Base-by-base conservation (phyloP, 768 basidiomycete species). In the Pleurotus citrinopileatus region DNA sequence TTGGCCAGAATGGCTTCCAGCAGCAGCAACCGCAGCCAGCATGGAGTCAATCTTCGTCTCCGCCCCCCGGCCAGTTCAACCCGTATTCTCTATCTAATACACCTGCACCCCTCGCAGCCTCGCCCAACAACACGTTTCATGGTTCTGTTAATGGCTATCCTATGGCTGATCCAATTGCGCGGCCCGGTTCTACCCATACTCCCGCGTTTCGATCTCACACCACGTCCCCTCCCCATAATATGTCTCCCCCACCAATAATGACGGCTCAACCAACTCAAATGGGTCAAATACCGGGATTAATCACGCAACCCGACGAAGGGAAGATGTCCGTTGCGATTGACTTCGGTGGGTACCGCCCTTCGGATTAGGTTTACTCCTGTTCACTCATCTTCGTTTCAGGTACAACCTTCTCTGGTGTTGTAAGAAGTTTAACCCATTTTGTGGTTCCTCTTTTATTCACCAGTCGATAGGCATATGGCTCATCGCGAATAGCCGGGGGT, bases 401-500 rank as follows among this genome's bases (percentile, higher is more conserved):
- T 68, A 92, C 91, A 2, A 93, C 89, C 3, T 92, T 91, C 70
- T 91, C 90, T 22, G 91, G 91, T 56, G 86, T 93, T 55, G 90
- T 91, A 66, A 70, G 89, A 80, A 51, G 4, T 12, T 32, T 55
- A 22, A 42, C 51, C 52, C 29, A 13, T 3, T 10, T 13, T 54
- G 29, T 32, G n/a, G 32, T 29, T n/a, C 22, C 43, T 53, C 58
- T 12, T n/a, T 57, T 54, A 60, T 51, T 4, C 20, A 43, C 38
- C 50, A 40, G 42, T 8, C 34, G 37, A 25, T 60, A 91, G 89
- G 89, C 92, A 0, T 95, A 90, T 62, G 91, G 88, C 5, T 93
- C 91, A 6, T 87, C 91, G 9, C 84, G 92, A 58, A 88, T 93
- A 55, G 82, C 87, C 8, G 80, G 79, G 0, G 93, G 93, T 13